These are phyloP conservation scores for Rehmannia glutinosa DNA, from an alignment of 257 asterid species.

Conservation along the genomic window DNA sequence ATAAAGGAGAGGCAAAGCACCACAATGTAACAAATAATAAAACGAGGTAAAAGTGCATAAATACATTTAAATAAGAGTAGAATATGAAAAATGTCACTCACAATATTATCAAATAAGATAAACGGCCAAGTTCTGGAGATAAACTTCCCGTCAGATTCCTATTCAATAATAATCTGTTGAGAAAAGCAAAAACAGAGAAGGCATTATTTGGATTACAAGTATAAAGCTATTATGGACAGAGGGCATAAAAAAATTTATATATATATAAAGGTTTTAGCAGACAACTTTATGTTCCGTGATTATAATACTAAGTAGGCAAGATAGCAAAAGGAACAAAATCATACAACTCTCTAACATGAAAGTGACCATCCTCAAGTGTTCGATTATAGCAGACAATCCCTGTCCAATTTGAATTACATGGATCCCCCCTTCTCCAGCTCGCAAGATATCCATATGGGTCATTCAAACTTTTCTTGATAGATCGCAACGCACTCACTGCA, in stretches of 20 bases:
- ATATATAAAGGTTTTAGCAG: neutral
- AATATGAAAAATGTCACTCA: conserved; percentile 34
- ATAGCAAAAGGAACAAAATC: conserved; percentile 19
- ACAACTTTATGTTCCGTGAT: neutral
- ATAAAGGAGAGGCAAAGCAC: conserved; percentile 14
- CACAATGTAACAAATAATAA: neutral
- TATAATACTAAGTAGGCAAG: conserved; percentile 2
- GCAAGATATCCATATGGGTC: conserved; percentile 61
- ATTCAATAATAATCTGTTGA: conserved; percentile 50
- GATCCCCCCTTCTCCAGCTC: conserved; percentile 79
- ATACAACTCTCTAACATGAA: conserved; percentile 83
- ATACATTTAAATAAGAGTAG: neutral
- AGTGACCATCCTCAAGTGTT: conserved; percentile 53
- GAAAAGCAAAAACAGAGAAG: conserved; percentile 7
- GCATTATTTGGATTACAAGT: conserved; percentile 4
- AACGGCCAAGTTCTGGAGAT: conserved; percentile 80
- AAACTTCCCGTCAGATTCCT: conserved; percentile 68
- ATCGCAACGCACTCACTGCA: conserved; percentile 72
- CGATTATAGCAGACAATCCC: conserved; percentile 64
- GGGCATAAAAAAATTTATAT: neutral
- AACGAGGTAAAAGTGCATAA: neutral
- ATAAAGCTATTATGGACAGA: neutral
- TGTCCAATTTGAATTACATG: conserved; percentile 80
- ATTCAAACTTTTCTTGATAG: conserved; percentile 48
- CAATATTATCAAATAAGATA: conserved; percentile 69